A percentile compares a stretch with the other conserved stretches of the same genome.
Conservation (phyloP, 768 basidiomycete species). For the Udeniomyces megalosporus region DNA sequence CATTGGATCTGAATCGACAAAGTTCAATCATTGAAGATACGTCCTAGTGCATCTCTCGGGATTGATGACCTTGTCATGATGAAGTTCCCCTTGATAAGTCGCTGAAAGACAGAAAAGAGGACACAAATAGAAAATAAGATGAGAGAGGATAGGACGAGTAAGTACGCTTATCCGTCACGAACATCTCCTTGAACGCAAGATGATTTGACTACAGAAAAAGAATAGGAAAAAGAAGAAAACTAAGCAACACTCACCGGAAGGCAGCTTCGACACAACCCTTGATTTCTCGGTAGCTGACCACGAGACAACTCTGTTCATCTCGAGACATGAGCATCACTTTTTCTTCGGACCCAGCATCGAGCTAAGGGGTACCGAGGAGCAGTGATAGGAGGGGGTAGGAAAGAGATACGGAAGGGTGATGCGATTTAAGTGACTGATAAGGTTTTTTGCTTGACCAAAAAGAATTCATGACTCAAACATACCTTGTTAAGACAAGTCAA, state of each 20-base stretch:
- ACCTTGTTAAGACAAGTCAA: slow-evolving; percentile 88
- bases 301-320: slow-evolving; percentile 90
- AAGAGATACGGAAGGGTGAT: not conserved
- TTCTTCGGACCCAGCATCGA: slow-evolving; percentile 87
- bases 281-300: slow-evolving; percentile 83
- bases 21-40: too few species aligned
- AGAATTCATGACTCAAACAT: slow-evolving; percentile 22
- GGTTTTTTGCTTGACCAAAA: too few species aligned
- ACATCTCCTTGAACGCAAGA: too few species aligned
- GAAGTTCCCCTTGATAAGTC: not conserved
- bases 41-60: too few species aligned
- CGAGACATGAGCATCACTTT: slow-evolving; percentile 84
- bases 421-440: not conserved
- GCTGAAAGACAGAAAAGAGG: not conserved
- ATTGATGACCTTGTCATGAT: not conserved
- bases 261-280: slow-evolving; percentile 69
- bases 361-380: slow-evolving; percentile 32
- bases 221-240: not conserved
- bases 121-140: too few species aligned
- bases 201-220: too few species aligned
- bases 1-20: too few species aligned
- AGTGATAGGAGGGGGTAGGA: not conserved
- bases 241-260: slow-evolving; percentile 52
- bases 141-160: too few species aligned
- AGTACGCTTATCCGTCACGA: too few species aligned